Evolutionary conservation across 345 rosid genomes (phyloP), one percentile per base, ranked within the genome.

Genomic region (Rhodomyrtus tomentosa): DNA sequence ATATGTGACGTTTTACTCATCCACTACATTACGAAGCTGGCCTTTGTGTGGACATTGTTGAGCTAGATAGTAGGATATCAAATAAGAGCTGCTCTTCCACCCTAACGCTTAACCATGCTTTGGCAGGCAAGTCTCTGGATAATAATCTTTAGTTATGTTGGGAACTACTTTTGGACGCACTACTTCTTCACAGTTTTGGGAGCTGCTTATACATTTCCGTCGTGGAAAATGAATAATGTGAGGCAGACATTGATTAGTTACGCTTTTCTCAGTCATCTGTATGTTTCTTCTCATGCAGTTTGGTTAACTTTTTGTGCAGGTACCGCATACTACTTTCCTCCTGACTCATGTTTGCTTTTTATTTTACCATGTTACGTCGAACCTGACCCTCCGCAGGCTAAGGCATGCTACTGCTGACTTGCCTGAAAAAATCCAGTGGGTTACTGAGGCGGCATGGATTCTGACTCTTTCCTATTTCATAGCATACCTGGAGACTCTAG

Each of bases 111-210:
- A 59, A 58, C n/a, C 53, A 38, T 81, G 50, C 83, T 81, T 81
- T 85, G 84, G 85, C 96, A 97, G 98, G 99, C 99, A 55, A 95
- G 92, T 91, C 86, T 97, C 22, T 97, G 99, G 99, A 94, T 95
- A 84, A 87, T 92, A 85, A 89, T 94, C 58, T 97, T 95, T 87
- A 96, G 99, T 89, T 96, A 97, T 82, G 98, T 97, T 36, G 99
- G 99, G 55, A 97, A 97, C 87, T 97, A 97, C 93, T 97, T 97
- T 85, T 97, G 98, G 99, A 96, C 99, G 18, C 99, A 97, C 85
- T 97, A 95, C 87, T 97, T 97, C 95, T 97, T 97, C 90, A 89
- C 96, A 48, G 98, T 97, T 88, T 84, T 97, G 90, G 99, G 99
- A 85, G 99, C 99, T 32, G 93, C 99, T n/a, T 97, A 97, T 88